Percentiles rank a stretch among this genome's conserved stretches.
These are phyloP conservation scores for Linum usitatissimum DNA, from an alignment of 345 rosid genomes.

Conservation along the genomic window DNA sequence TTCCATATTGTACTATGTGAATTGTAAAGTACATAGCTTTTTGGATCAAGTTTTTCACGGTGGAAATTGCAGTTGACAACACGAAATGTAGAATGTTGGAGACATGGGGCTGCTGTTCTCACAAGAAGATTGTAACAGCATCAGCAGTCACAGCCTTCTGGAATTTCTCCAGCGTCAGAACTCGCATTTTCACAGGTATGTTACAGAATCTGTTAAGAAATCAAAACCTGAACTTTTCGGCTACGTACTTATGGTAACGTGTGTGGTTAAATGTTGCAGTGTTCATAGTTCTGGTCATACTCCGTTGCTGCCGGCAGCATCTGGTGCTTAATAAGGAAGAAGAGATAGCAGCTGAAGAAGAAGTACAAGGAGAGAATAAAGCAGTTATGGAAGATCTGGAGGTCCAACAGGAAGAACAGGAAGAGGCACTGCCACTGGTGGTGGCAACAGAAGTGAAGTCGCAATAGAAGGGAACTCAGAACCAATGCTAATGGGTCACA, in stretches of 20 bases:
- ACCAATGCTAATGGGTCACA: not conserved
- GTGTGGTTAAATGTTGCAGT: slow-evolving; percentile 32
- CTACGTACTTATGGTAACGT: not conserved
- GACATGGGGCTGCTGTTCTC: slow-evolving; percentile 74
- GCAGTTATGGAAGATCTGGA: slow-evolving; percentile 22
- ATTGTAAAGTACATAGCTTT: not conserved
- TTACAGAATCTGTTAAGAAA: not conserved
- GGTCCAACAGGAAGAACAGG: slow-evolving; percentile 19
- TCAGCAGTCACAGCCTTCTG: slow-evolving; percentile 72
- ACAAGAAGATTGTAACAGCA: slow-evolving; percentile 74
- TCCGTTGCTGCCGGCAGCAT: slow-evolving; percentile 52
- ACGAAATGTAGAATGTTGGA: slow-evolving; percentile 34
- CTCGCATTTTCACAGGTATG: slow-evolving; percentile 68
- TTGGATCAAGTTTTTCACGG: not conserved
- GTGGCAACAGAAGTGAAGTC: slow-evolving; percentile 15
- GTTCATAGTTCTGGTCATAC: slow-evolving; percentile 59
- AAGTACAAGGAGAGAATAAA: slow-evolving; percentile 21
- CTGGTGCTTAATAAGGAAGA: slow-evolving; percentile 24
- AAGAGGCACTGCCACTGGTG: slow-evolving; percentile 34
- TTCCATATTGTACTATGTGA: not conserved
- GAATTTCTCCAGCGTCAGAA: slow-evolving; percentile 73
- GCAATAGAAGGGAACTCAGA: too few species aligned
- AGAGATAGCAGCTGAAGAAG: slow-evolving; percentile 21
- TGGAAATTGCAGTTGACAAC: slow-evolving; percentile 36
- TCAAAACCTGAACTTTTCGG: not conserved